phyloP scores from a whole-genome alignment of 441 rosid species.

The Cnidoscolus chayamansa region DNA sequence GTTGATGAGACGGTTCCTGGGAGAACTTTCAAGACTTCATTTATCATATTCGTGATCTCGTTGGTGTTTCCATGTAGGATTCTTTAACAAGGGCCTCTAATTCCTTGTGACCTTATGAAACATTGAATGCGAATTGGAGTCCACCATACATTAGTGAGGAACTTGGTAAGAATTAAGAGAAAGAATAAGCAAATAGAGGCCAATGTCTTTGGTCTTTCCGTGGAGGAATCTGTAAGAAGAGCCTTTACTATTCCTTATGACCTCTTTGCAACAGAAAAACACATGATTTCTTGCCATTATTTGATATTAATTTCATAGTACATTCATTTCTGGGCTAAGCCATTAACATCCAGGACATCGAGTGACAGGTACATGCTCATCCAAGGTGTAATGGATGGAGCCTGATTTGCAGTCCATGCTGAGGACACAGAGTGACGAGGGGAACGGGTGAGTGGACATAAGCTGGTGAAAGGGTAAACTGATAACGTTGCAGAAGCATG shows the following conservation, averaged over 20 bases:
- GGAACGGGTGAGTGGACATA: conserved; percentile 10
- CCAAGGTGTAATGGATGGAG: background rate
- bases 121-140: conserved; percentile 23
- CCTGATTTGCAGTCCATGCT: conserved; percentile 9
- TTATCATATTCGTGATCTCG: conserved; percentile 26
- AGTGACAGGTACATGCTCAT: background rate
- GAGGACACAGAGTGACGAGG: background rate
- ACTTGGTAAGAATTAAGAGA: conserved; percentile 13
- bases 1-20: conserved; percentile 27
- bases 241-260: conserved; percentile 33
- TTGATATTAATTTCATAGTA: background rate
- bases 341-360: background rate
- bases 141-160: conserved; percentile 25
- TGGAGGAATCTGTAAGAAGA: conserved; percentile 33
- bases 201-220: conserved; percentile 31
- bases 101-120: conserved; percentile 31
- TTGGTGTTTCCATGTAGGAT: conserved; percentile 37
- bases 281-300: background rate
- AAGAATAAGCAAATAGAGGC: conserved; percentile 9
- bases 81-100: conserved; percentile 35
- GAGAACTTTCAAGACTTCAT: conserved; percentile 14
- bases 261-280: conserved; percentile 11
- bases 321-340: background rate
- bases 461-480: conserved; percentile 13
- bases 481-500: conserved; percentile 13